A percentile compares a stretch with the other conserved stretches of the same genome.
Evolutionary conservation across 805 yeast genomes (phyloP).

Genomic region (Metschnikowia picachoensis): DNA sequence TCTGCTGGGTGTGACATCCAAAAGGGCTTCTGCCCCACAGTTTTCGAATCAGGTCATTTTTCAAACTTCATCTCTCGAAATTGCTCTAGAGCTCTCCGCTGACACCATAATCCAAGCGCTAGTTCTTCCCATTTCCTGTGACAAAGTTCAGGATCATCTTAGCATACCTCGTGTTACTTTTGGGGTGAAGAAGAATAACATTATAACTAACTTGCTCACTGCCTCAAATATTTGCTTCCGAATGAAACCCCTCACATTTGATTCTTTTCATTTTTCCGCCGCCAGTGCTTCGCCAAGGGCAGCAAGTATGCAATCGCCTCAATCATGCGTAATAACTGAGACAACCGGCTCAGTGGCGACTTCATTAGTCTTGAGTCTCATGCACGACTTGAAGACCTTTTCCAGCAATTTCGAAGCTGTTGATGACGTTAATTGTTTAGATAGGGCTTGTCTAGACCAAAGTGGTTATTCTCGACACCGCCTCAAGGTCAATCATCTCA

Average conservation of each 20-base stretch:
- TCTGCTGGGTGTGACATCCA: too few species aligned
- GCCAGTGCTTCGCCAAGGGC: background rate
- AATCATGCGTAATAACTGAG: too few species aligned
- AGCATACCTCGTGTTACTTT: constrained; percentile 29
- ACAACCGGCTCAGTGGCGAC: too few species aligned
- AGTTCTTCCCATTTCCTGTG: constrained; percentile 44
- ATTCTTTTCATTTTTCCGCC: constrained; percentile 4
- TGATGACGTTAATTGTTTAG: constrained; percentile 2
- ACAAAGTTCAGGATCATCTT: constrained; percentile 30
- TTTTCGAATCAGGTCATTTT: constrained; percentile 25
- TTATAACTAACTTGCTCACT: constrained; percentile 17
- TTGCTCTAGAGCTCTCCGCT: constrained; percentile 22
- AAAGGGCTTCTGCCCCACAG: too few species aligned
- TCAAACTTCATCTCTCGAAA: constrained; percentile 38
- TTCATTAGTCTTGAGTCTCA: too few species aligned
- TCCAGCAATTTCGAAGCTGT: background rate
- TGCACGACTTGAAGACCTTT: background rate
- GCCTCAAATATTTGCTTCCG: constrained; percentile 25
- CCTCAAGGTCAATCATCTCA: background rate
- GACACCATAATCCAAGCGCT: constrained; percentile 20
- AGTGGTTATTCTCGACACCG: background rate
- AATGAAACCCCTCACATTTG: constrained; percentile 25
- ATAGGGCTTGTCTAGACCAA: background rate
- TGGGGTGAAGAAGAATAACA: background rate
- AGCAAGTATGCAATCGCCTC: too few species aligned